Evolutionary conservation across 805 yeast genomes (phyloP).

Genomic region (Saturnispora serradocipensis): DNA sequence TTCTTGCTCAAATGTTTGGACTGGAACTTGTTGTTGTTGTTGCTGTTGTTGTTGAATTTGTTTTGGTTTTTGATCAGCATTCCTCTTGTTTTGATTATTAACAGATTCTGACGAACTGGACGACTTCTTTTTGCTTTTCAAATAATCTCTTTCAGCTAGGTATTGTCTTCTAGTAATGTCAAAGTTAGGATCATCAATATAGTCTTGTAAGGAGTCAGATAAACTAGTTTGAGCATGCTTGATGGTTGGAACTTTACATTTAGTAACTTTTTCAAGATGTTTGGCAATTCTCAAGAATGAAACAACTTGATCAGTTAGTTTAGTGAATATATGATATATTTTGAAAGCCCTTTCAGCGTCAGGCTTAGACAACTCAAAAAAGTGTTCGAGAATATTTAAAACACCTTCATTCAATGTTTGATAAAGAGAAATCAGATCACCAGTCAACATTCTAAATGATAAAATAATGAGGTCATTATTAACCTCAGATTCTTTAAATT

Average conservation of each 20-base stretch:
- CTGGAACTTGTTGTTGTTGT: conserved; percentile 11
- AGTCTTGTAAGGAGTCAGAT: conserved; percentile 79
- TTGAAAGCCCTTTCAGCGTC: conserved; percentile 85
- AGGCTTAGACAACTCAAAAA: conserved; percentile 78
- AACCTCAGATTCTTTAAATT: conserved; percentile 69
- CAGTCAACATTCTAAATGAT: conserved; percentile 81
- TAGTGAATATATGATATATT: conserved; percentile 78
- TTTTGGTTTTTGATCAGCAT: conserved; percentile 1
- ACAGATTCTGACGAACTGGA: not conserved
- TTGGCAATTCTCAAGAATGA: conserved; percentile 84
- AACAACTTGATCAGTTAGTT: conserved; percentile 79
- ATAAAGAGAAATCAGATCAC: conserved; percentile 76
- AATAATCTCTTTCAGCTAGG: conserved; percentile 51
- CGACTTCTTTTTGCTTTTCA: conserved; percentile 12
- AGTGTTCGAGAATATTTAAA: conserved; percentile 85
- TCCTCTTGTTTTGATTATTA: not conserved
- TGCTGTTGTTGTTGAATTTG: conserved; percentile 10
- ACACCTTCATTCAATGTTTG: conserved; percentile 94
- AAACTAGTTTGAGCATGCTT: conserved; percentile 96
- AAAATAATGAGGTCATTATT: conserved; percentile 77
- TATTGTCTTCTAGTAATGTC: conserved; percentile 73
- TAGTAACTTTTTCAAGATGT: conserved; percentile 76
- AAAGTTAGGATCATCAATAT: conserved; percentile 77
- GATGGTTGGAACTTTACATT: conserved; percentile 87
- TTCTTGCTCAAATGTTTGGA: conserved; percentile 6